Evolutionary conservation across 176 grass and related monocot genomes (phyloP), one percentile per base, ranked within the genome.

Genomic region (Alopecurus myosuroides): DNA sequence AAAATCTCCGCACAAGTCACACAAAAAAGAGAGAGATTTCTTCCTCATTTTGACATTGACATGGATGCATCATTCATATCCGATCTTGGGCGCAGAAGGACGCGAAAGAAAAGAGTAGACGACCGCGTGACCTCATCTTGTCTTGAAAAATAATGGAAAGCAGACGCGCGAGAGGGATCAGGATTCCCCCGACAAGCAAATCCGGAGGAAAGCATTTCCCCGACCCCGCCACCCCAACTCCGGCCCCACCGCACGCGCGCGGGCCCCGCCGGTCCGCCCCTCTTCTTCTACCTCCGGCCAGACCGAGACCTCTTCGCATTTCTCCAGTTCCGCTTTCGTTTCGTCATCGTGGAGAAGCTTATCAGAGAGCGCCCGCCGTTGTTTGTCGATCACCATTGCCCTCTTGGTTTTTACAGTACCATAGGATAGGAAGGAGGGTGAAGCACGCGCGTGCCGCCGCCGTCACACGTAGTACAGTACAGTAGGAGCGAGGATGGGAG

Each of bases 111-210:
- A 58, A 20, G 19, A 41, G 8, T 22, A 14, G 34, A 19, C 20
- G 34, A 14, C 4, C 26, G 33, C 26, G 33, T 63, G 60, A 63
- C 60, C 12, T 63, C 60, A 63, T 63, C 23, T 29, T 60, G 56
- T n/a, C n/a, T n/a, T n/a, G 28, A 28, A 58, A 14, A 60, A 7
- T 14, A 63, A 63, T 15, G 29, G 28, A 63, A 63, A 7, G 60
- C 28, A 29, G 33, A 31, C 29, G 7, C 28, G 29, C 29, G 60
- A 63, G 60, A 63, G 60, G 6, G 26, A 65, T 17, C 64, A 29
- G 22, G 85, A 83, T 88, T 88, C 85, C 19, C 50, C 87, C 90
- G 93, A 92, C 90, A 92, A 74, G 73, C 78, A 92, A 95, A 95
- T 95, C 93, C 81, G 33, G 75, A 75, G 88, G 77, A 91, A 88